Evolutionary conservation across 2,329 filamentous ascomycete genomes (phyloP).

Genomic region (Penicillium sp.): DNA sequence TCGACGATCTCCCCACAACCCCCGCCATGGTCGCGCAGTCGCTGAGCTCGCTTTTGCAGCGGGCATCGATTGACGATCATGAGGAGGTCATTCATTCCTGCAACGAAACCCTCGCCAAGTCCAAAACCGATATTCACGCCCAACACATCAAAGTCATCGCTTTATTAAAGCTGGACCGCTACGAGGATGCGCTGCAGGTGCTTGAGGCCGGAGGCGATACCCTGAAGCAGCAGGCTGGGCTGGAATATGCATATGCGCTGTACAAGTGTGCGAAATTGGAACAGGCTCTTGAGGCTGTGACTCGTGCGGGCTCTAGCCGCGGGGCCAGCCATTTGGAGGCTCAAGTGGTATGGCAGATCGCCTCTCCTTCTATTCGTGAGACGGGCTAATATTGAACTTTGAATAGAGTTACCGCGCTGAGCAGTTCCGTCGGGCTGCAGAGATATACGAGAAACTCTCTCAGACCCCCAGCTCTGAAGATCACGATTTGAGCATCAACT

Average conservation of each 20-base stretch:
- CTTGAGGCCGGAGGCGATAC: conserved; percentile 54
- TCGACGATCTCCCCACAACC: conserved; percentile 6
- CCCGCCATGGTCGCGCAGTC: conserved; percentile 45
- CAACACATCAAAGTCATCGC: conserved; percentile 61
- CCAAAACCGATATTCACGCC: conserved; percentile 55
- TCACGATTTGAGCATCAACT: conserved; percentile 62
- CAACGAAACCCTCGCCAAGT: conserved; percentile 56
- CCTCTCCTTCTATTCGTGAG: neutral
- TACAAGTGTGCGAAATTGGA: conserved; percentile 59
- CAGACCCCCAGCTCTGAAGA: conserved; percentile 49
- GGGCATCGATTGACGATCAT: conserved; percentile 60
- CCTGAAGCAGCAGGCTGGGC: conserved; percentile 53
- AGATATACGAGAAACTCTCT: conserved; percentile 54
- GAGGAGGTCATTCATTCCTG: conserved; percentile 60
- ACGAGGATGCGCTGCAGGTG: conserved; percentile 57
- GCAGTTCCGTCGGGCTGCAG: conserved; percentile 55
- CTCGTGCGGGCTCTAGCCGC: conserved; percentile 41
- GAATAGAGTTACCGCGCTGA: conserved; percentile 55
- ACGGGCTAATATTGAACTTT: neutral
- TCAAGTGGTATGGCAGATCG: conserved; percentile 51
- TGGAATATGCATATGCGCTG: conserved; percentile 63
- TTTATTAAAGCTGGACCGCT: conserved; percentile 62
- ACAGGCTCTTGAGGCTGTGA: conserved; percentile 54
- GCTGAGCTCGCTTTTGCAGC: conserved; percentile 56
- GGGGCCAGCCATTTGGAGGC: conserved; percentile 61